Evolutionary conservation across 2,329 filamentous ascomycete genomes (phyloP).

Genomic region (Exophiala lecanii-corni): DNA sequence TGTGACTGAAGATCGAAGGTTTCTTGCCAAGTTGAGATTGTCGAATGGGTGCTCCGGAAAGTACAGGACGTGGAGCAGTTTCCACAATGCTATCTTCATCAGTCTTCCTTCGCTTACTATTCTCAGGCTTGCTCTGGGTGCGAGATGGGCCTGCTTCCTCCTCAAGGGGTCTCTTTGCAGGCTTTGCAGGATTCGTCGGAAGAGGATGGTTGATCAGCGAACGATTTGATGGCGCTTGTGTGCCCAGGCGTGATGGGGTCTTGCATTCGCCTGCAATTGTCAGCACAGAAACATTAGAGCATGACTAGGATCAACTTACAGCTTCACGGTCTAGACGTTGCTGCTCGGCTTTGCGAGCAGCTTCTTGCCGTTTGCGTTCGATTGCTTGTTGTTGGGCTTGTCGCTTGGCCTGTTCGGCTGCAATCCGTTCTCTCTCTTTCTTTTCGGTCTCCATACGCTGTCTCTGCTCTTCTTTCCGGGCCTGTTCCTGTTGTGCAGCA

Average conservation of each 20-base stretch:
- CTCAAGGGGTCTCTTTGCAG: constrained; percentile 66
- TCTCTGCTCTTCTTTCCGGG: constrained; percentile 57
- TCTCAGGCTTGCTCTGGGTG: constrained; percentile 42
- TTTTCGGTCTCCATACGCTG: constrained; percentile 55
- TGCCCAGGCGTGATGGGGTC: constrained; percentile 47
- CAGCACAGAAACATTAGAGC: constrained; percentile 3
- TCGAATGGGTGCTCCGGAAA: constrained; percentile 72
- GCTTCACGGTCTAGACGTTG: constrained; percentile 36
- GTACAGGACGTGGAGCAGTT: constrained; percentile 61
- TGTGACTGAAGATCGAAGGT: constrained; percentile 37
- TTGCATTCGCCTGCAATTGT: constrained; percentile 28
- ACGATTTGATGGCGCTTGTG: constrained; percentile 49
- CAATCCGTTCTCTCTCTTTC: constrained; percentile 42
- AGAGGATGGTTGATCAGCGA: constrained; percentile 53
- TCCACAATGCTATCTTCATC: constrained; percentile 64
- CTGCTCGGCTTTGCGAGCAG: constrained; percentile 42
- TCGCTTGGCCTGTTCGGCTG: constrained; percentile 60
- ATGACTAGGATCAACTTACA: constrained; percentile 28
- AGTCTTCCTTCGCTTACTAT: constrained; percentile 75
- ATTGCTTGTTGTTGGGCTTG: constrained; percentile 55
- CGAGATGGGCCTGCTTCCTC: constrained; percentile 53
- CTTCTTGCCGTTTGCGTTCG: constrained; percentile 47
- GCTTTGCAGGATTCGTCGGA: constrained; percentile 63
- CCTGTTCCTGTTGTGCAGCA: constrained; percentile 57
- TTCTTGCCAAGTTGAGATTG: constrained; percentile 70